Evolutionary conservation across 2,329 filamentous ascomycete genomes (phyloP), one percentile per base, ranked within the genome.

Genomic region (Colletotrichum sp.): DNA sequence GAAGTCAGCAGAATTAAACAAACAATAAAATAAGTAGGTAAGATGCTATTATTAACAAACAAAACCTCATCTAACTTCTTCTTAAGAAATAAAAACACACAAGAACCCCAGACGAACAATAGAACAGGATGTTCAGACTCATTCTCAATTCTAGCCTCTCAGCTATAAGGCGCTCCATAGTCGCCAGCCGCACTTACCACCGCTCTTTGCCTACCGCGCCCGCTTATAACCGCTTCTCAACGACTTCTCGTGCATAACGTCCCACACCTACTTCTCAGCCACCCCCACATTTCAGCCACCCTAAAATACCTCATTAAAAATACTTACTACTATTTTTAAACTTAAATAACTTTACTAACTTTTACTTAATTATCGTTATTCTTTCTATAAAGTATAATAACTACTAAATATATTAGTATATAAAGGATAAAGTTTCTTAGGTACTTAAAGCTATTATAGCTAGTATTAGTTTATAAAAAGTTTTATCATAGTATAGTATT

Each of bases 61-160:
- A 10, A 44, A 0, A 44, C 6, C 18, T 44, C 9, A 10, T 3
- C 3, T n/a, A 44, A 44, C 18, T 44, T 0, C 18, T n/a, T 0
- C 0, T 44, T 18, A 2, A 44, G 39, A 44, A 44, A n/a, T 0
- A 3, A 44, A 0, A 18, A 1, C 5, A 39, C 6, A 18, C 8
- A 6, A 44, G 0, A 18, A 18, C 16, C 36, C 36, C 16, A n/a
- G 3, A 44, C 39, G 18, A 44, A n/a, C 0, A 44, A 6, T 2
- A 44, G 1, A 44, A n/a, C n/a, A n/a, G n/a, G n/a, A 44, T 44
- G 39, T 12, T 6, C 18, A 44, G 39, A 44, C 39, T 10, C 18
- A n/a, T 4, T 10, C 5, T n/a, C 18, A 44, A 44, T 10, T n/a
- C 18, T n/a, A 2, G 18, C 39, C 18, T n/a, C 39, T 2, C 18